Conservation (phyloP, 2,329 filamentous ascomycete genomes). For the Fusarium liriodendri region DNA sequence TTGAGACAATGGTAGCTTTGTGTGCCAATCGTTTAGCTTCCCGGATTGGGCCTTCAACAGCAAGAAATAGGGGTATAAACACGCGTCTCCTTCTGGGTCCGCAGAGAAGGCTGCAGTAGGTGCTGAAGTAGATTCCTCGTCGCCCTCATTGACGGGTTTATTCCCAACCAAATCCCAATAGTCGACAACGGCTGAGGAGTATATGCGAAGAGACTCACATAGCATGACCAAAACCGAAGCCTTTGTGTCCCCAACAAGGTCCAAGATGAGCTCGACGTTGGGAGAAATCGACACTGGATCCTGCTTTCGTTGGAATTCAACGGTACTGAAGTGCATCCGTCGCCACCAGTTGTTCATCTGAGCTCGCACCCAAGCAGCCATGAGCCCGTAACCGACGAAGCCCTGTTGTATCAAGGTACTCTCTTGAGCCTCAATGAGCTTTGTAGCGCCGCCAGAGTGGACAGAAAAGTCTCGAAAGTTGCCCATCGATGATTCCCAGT, state of each 20-base stretch:
- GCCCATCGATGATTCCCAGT: constrained; percentile 39
- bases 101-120: background rate
- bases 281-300: background rate
- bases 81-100: background rate
- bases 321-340: constrained; percentile 35
- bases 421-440: background rate
- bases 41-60: background rate
- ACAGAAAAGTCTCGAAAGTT: constrained; percentile 33
- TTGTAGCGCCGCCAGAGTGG: constrained; percentile 19
- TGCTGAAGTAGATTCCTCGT: no score
- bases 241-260: background rate
- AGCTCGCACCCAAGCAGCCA: constrained; percentile 29
- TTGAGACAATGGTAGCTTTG: background rate
- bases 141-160: no score
- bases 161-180: background rate
- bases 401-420: background rate
- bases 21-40: constrained; percentile 12
- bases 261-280: background rate
- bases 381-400: background rate
- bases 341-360: constrained; percentile 42
- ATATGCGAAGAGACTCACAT: constrained; percentile 16
- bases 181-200: background rate
- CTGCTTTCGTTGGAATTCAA: constrained; percentile 14
- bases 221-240: constrained; percentile 6
- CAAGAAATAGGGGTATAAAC: background rate